Base-by-base conservation (phyloP, 371 early-diverging fungal genomes). In the Zychaea mexicana region DNA sequence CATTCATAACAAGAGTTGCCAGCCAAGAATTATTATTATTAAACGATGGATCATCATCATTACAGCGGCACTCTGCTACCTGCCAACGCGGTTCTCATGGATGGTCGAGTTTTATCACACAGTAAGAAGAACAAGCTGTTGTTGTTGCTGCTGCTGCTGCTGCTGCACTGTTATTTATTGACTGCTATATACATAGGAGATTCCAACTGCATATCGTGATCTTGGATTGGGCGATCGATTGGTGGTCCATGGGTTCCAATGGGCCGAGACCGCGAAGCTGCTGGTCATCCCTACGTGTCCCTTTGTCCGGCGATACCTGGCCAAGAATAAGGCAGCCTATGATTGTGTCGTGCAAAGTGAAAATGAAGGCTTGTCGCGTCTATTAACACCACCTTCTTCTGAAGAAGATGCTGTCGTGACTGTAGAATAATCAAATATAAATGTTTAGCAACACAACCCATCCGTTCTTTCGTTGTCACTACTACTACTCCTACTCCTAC, bases 81-180 rank as follows among this genome's bases (percentile, higher is more conserved):
- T 72, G 31, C 73, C 73, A 21, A 72, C 73, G 3, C 63, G 64
- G 33, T 68, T 68, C 38, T 52, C 52, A 49, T 31, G 60, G 19
- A 38, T 69, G 30, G 42, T 72, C 27, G 73, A 72, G 22, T 71
- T 71, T 57, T 67, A 64, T 39, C 71, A 71, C 31, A 71, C 71
- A 15, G 71, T 71, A 67, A 64, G 61, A 21, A 8, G 17, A 39
- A 7, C 10, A 39, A 36, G 36, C 15, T 36, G 2, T 36, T 36
- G 36, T 15, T 36, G 15, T 36, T 36, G 15, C 36, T 36, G 36
- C n/a, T n/a, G n/a, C n/a, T n/a, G n/a, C n/a, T n/a, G n/a, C n/a
- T n/a, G n/a, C n/a, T n/a, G n/a, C n/a, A n/a, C n/a, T n/a, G n/a
- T n/a, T n/a, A n/a, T n/a, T n/a, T n/a, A n/a, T n/a, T n/a, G n/a